A percentile compares a stretch with the other conserved stretches of the same genome.
Evolutionary conservation across 1,284 basidiomycete species (phyloP).

Genomic region (Puccinia coronata): DNA sequence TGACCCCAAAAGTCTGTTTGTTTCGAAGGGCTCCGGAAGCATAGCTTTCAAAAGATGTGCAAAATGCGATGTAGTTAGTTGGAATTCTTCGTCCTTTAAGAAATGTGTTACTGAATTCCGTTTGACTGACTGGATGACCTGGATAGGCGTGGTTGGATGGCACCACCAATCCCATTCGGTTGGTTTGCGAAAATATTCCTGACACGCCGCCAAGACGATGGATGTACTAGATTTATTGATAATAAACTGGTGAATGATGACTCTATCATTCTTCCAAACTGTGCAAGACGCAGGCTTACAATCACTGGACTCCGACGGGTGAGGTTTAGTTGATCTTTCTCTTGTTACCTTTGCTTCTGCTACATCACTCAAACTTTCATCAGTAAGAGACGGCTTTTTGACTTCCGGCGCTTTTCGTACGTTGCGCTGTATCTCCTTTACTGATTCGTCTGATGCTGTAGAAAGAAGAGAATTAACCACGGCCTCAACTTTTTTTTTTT

Average conservation of each 20-base stretch:
- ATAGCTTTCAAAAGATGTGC: no score
- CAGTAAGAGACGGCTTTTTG: neutral
- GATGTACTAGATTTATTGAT: no score
- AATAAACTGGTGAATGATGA: no score
- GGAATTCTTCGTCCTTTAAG: no score
- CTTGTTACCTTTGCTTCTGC: neutral
- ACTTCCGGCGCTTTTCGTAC: neutral
- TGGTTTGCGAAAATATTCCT: neutral
- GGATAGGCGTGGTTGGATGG: neutral
- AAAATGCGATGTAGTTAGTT: no score
- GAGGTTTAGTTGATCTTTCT: neutral
- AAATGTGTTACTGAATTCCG: no score
- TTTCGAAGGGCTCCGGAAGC: no score
- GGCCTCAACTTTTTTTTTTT: no score
- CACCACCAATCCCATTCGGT: neutral
- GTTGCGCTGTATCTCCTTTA: neutral
- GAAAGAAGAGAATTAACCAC: neutral
- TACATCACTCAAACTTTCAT: neutral
- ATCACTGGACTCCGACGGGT: no score
- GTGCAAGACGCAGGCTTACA: no score
- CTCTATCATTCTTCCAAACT: no score
- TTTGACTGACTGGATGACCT: constrained; percentile 1
- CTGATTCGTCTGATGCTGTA: neutral
- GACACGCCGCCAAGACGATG: neutral
- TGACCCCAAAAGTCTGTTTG: neutral